Conservation (phyloP, 2,329 filamentous ascomycete species). For the Trichothecium sympodiale region DNA sequence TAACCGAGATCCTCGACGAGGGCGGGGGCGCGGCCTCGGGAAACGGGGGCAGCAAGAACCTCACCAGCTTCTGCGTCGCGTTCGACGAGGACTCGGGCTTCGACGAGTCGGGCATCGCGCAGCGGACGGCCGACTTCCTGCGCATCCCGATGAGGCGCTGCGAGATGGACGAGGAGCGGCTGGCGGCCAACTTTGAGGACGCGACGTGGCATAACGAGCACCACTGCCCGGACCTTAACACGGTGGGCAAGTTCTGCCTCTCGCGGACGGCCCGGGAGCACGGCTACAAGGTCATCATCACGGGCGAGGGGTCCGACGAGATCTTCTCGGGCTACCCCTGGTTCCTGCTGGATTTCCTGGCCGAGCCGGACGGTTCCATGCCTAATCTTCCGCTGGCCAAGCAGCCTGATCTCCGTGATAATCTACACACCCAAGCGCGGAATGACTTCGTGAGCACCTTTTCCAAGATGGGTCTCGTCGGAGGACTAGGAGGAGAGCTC, state of each 20-base stretch:
- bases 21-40: slow-evolving; percentile 18
- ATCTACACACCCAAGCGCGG: background rate
- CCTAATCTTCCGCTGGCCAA: slow-evolving; percentile 11
- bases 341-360: slow-evolving; percentile 34
- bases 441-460: slow-evolving; percentile 1
- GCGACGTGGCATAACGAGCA: slow-evolving; percentile 19
- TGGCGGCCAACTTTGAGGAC: slow-evolving; percentile 19
- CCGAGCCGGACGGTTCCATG: slow-evolving; percentile 32
- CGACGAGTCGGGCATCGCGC: slow-evolving; percentile 35
- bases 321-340: slow-evolving; percentile 40
- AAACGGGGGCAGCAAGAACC: slow-evolving; percentile 30
- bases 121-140: slow-evolving; percentile 20
- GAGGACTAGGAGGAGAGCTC: background rate
- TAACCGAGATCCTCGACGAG: slow-evolving; percentile 36
- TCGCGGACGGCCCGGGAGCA: slow-evolving; percentile 30
- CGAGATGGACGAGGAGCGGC: slow-evolving; percentile 14
- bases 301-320: slow-evolving; percentile 41
- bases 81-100: slow-evolving; percentile 36
- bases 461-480: background rate
- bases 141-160: slow-evolving; percentile 16
- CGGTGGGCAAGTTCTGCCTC: slow-evolving; percentile 38
- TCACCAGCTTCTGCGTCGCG: slow-evolving; percentile 35
- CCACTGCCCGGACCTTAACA: slow-evolving; percentile 35
- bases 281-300: slow-evolving; percentile 43
- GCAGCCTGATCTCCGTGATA: slow-evolving; percentile 1